Base-by-base conservation (phyloP, 352 stramenopile genomes). In the Phytopythium oedochilum region DNA sequence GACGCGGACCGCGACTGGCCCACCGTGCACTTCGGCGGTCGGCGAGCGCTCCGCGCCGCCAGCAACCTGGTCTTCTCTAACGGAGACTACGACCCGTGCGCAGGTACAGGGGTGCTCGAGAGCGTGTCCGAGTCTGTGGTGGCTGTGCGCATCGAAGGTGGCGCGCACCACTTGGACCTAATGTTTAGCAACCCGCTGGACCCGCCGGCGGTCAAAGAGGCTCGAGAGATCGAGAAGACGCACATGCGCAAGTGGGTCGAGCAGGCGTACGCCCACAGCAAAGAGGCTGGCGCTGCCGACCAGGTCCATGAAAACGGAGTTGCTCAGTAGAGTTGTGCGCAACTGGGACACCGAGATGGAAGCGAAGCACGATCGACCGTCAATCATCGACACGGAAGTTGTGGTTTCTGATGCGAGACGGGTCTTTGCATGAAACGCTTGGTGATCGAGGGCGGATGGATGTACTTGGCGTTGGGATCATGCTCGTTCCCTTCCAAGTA, bases 61-160 rank as follows among this genome's bases (percentile, higher is more conserved):
- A 93, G 77, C 56, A 97, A 97, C 70, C 94, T 98, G 42, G 78
- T 98, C 28, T 87, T 97, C 49, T 96, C 85, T 40, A 97, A 97
- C 63, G 92, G 92, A 45, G 71, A 95, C 47, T 78, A 85, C 28
- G 92, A 98, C 66, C 92, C 92, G 42, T 97, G 86, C 83, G 83
- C 68, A 20, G 75, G 73, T 34, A 92, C 74, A 1, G 91, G 89
- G 39, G 83, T 97, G 18, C 73, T 80, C 14, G 52, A 70, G 35
- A 61, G n/a, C 92, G 43, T 97, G 14, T 78, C 73, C 15, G 66
- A 82, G 25, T 77, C 69, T 31, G 65, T 91, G 44, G 68, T 95
- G 26, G 63, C 60, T 12, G 62, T 88, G 34, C 4, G 10, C 11
- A 39, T 39, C 34, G 34, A 39, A 2, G 34, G 34, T 12, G 34